Evolutionary conservation across 139 green algal species (phyloP), one percentile per base, ranked within the genome.

Genomic region (Chlorella sp.): DNA sequence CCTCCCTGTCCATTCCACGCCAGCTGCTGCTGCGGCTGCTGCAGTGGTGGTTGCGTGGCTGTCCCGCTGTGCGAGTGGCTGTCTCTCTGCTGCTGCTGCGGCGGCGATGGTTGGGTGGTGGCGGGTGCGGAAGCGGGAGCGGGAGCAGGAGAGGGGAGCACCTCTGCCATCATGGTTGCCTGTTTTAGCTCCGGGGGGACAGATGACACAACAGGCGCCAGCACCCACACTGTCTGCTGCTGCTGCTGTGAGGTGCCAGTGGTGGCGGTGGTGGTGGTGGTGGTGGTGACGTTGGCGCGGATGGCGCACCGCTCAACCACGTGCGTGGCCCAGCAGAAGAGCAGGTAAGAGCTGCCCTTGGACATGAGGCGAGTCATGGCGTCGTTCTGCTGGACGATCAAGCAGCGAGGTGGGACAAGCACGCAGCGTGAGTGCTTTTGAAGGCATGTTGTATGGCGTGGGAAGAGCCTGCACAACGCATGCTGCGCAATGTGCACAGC

Each of bases 321-420:
- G 24, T 72, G 51, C 26, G 29, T 5, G 1, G 72, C 79, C 79
- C 79, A 85, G 62, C 70, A 73, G 74, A 74, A 84, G 23, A 84
- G 70, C 27, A 59, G 31, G 34, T 79, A 77, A 20, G 55, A 35
- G 26, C 51, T 49, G 5, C 67, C 60, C 35, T 34, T 49, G 1
- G 67, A 26, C 55, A 79, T 36, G 30, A 50, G 20, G 29, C 49
- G 36, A 42, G 29, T 31, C 29, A 72, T 20, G 26, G 42, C 2
- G 35, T 71, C 65, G 3, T 3, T 67, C 61, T 67, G 61, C 61
- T 17, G 26, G 61, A 17, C 42, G 17, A 55, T 55, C 17, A 55
- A 55, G 17, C n/a, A n/a, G n/a, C n/a, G n/a, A n/a, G n/a, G n/a
- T n/a, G n/a, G n/a, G n/a, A n/a, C n/a, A n/a, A n/a, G n/a, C n/a